These are phyloP conservation scores for Cryptococcus floricola DNA, from an alignment of 1,284 basidiomycete genomes.

Conservation along the genomic window DNA sequence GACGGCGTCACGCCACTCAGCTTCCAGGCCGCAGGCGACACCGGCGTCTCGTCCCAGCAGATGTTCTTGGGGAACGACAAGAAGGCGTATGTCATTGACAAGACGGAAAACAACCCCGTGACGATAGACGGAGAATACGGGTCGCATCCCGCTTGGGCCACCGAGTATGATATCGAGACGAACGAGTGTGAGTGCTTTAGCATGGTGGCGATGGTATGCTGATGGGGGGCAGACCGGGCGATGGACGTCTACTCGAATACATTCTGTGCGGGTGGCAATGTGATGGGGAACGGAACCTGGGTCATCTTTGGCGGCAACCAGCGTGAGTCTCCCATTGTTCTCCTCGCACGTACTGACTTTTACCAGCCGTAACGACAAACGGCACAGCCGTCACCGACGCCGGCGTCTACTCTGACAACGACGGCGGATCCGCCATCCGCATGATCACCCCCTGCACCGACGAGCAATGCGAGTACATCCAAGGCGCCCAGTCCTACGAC, in stretches of 20 bases:
- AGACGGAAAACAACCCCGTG: constrained; percentile 56
- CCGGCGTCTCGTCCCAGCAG: constrained; percentile 49
- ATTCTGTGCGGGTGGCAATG: constrained; percentile 61
- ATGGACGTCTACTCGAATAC: constrained; percentile 77
- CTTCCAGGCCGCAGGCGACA: constrained; percentile 41
- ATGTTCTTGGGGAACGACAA: constrained; percentile 52
- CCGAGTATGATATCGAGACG: constrained; percentile 52
- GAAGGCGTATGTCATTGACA: constrained; percentile 54
- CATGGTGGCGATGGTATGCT: background rate
- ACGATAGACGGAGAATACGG: constrained; percentile 52
- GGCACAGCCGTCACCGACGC: constrained; percentile 38
- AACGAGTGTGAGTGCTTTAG: constrained; percentile 41
- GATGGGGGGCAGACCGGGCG: constrained; percentile 35
- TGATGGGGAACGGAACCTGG: constrained; percentile 56
- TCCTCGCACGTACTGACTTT: constrained; percentile 7
- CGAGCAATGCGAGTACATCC: constrained; percentile 71
- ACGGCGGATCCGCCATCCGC: constrained; percentile 61
- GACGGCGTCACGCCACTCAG: constrained; percentile 9
- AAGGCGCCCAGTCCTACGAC: constrained; percentile 55
- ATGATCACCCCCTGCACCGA: constrained; percentile 71
- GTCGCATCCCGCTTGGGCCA: constrained; percentile 49
- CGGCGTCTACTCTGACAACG: constrained; percentile 54
- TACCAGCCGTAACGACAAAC: constrained; percentile 35
- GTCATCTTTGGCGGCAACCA: constrained; percentile 59
- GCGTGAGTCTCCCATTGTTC: constrained; percentile 55